Conservation (phyloP, 805 yeast genomes). For the Yarrowia deformans region DNA sequence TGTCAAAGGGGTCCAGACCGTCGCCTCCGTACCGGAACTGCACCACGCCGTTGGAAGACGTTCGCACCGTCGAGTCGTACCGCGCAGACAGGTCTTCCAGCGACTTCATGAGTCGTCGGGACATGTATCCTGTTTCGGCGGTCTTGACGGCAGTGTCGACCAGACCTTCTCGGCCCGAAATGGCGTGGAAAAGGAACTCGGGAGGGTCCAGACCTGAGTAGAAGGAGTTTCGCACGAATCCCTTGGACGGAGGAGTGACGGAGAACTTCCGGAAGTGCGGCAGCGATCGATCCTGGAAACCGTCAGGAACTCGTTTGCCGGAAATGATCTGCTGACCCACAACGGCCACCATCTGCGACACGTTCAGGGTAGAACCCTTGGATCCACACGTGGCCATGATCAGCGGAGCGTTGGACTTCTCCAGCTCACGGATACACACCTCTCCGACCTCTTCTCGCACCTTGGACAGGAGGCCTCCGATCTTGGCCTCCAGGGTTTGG, state of each 20-base stretch:
- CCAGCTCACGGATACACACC: constrained; percentile 91
- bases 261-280: constrained; percentile 97
- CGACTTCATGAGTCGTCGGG: constrained; percentile 97
- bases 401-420: constrained; percentile 89
- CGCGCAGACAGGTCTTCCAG: constrained; percentile 93
- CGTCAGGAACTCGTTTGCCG: constrained; percentile 99
- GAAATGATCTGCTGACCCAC: constrained; percentile 99
- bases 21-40: constrained; percentile 99
- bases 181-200: constrained; percentile 96
- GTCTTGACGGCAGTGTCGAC: constrained; percentile 99
- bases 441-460: constrained; percentile 99
- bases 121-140: constrained; percentile 99
- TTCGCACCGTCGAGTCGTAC: constrained; percentile 93
- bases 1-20: constrained; percentile 96
- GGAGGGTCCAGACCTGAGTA: constrained; percentile 94
- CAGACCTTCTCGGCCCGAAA: constrained; percentile 99
- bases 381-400: constrained; percentile 99
- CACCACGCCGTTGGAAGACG: constrained; percentile 94
- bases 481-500: constrained; percentile 96
- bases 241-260: constrained; percentile 96
- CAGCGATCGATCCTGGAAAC: constrained; percentile 97
- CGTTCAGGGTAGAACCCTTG: constrained; percentile 96
- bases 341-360: constrained; percentile 99
- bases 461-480: constrained; percentile 93
- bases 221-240: constrained; percentile 96